Evolutionary conservation across 1,284 basidiomycete genomes (phyloP), one percentile per base, ranked within the genome.

Genomic region (Trichosporon sp.): DNA sequence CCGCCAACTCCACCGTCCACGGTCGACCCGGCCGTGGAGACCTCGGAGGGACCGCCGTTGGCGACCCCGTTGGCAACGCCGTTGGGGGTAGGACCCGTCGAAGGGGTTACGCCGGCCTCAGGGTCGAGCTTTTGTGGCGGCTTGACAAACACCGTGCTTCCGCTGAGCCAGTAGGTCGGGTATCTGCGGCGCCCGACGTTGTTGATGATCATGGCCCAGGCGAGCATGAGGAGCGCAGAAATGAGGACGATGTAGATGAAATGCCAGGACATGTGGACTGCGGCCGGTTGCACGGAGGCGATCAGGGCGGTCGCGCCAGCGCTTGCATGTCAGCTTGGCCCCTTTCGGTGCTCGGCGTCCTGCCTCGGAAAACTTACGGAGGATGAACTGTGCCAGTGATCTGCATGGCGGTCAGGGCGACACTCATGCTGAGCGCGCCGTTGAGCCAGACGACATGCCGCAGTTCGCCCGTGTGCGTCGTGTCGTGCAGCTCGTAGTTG

Each of bases 311-410:
- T 87, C 71, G 84, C 84, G 77, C 89, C 90, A 48, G 87, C 89
- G 6, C 81, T 82, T 1, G 35, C 3, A 5, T 37, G 68, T 71
- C 56, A 71, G 70, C 51, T 32, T 14, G 7, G 19, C n/a, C 11
- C 16, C 7, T 11, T 11, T 37, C 32, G 14, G 12, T n/a, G 4
- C 10, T 31, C 61, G 61, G 2, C 16, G 43, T 14, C 43, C 35
- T 16, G 26, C 26, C 26, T 6, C n/a, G 26, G 1, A 2, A 8
- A 0, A 76, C 80, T 78, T 51, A 81, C 77, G 90, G 90, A 4
- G 89, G 90, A 78, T 90, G 89, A 0, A 86, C 86, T 0, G 88
- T 89, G 0, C 83, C 83, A 1, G 89, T 88, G 38, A 90, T 83
- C 76, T 89, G 86, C 87, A 88, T 89, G 2, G 85, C 79, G 3